phyloP scores from a whole-genome alignment of 176 grass and related monocot species.

The Neostapfia colusana region DNA sequence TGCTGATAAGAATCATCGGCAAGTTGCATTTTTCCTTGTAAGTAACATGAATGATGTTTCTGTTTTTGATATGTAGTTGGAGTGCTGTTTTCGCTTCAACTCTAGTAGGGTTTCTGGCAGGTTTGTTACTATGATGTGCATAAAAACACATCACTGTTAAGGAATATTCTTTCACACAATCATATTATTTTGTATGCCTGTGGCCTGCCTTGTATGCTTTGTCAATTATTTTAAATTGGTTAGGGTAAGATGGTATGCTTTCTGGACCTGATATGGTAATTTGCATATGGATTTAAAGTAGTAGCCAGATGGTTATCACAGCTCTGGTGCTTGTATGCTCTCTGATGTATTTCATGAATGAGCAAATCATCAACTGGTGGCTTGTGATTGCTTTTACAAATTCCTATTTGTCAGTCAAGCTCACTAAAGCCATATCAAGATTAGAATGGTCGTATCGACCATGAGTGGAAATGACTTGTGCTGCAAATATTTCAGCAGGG shows the following conservation, averaged over 20 bases:
- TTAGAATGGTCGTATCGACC: not conserved
- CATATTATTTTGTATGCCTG: not conserved
- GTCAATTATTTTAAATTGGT: constrained; percentile 15
- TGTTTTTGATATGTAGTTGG: not conserved
- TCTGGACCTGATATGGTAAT: not conserved
- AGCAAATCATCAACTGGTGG: constrained; percentile 16
- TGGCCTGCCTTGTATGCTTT: not conserved
- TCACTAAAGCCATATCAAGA: constrained; percentile 5
- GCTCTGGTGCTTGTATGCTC: constrained; percentile 25
- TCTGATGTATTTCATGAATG: constrained; percentile 16
- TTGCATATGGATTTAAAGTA: constrained; percentile 20
- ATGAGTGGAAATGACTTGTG: constrained; percentile 19
- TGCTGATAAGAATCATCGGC: constrained; percentile 80
- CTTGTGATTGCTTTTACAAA: constrained; percentile 2
- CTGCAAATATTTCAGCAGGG: not conserved
- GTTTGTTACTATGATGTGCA: constrained; percentile 13
- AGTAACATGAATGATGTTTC: constrained; percentile 43
- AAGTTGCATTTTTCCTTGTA: constrained; percentile 99
- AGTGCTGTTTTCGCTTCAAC: not conserved
- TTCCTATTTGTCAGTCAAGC: not conserved
- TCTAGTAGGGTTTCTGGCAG: not conserved
- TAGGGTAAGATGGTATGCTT: constrained; percentile 8
- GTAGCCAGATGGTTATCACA: not conserved
- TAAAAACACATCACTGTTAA: not conserved
- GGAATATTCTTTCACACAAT: not conserved